Conservation (phyloP, 257 asterid species). For the Linaria vulgaris region DNA sequence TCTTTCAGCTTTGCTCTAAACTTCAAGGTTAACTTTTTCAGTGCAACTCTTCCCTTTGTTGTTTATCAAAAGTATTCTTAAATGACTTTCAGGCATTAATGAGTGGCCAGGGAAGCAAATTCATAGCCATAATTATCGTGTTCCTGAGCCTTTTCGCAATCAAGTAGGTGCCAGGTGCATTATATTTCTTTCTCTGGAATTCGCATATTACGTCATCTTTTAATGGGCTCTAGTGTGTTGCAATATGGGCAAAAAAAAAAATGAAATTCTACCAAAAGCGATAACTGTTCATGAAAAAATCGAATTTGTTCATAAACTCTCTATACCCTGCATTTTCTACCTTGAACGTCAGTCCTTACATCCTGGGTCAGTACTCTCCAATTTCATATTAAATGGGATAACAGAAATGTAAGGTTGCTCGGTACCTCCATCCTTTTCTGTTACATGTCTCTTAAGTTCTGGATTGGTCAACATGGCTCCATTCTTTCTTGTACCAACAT, state of each 20-base stretch:
- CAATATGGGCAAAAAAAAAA: no score
- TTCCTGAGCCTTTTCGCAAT: slow-evolving; percentile 71
- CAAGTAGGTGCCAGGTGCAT: slow-evolving; percentile 67
- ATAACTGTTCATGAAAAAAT: no score
- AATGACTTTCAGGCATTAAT: slow-evolving; percentile 59
- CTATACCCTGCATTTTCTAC: no score
- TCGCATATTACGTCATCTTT: neutral
- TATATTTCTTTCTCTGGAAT: slow-evolving; percentile 19
- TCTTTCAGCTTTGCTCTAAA: slow-evolving; percentile 5
- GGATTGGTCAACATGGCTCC: neutral
- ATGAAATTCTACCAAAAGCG: no score
- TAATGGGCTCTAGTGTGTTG: neutral
- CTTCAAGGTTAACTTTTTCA: neutral
- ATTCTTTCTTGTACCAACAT: neutral
- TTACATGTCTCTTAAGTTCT: neutral
- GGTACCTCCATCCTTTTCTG: neutral
- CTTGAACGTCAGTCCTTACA: no score
- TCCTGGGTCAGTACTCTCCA: no score
- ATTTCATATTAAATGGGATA: neutral
- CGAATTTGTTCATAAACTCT: no score
- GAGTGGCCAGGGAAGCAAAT: slow-evolving; percentile 93
- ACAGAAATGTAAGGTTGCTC: neutral
- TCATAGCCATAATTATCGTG: slow-evolving; percentile 95
- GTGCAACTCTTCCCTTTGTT: neutral
- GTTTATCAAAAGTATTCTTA: slow-evolving; percentile 7